These are phyloP conservation scores for Trichoderma lentiforme DNA, from an alignment of 2,329 filamentous ascomycete species.

Conservation along the genomic window DNA sequence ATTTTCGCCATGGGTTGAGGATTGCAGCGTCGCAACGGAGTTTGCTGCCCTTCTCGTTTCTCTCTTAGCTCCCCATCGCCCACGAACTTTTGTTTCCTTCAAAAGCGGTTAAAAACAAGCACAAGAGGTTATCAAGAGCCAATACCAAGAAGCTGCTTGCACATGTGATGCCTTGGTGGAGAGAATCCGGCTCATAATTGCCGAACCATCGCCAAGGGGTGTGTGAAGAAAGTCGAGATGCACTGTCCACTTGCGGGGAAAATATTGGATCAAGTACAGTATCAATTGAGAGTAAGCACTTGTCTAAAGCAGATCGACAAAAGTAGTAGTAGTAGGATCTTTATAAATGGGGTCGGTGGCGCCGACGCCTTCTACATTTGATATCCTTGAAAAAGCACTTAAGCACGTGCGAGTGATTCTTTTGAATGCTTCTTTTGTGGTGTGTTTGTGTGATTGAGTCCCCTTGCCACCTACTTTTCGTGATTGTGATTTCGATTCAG, in stretches of 20 bases:
- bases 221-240: neutral
- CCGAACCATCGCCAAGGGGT: neutral
- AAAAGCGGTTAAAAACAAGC: neutral
- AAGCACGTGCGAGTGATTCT: neutral
- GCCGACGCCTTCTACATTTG: neutral
- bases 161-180: conserved; percentile 17
- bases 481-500: neutral
- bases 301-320: neutral
- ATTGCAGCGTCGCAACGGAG: neutral
- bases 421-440: neutral
- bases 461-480: neutral
- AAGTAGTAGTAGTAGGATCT: neutral
- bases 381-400: neutral
- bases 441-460: neutral
- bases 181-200: conserved; percentile 10
- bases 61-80: neutral
- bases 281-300: neutral
- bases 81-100: neutral
- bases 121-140: neutral
- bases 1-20: neutral
- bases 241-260: neutral
- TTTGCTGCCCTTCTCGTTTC: neutral
- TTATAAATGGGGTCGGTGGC: neutral
- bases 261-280: neutral
- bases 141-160: conserved; percentile 2